Base-by-base conservation (phyloP, 108 stramenopile species). In the Aurantiochytrium sp. region DNA sequence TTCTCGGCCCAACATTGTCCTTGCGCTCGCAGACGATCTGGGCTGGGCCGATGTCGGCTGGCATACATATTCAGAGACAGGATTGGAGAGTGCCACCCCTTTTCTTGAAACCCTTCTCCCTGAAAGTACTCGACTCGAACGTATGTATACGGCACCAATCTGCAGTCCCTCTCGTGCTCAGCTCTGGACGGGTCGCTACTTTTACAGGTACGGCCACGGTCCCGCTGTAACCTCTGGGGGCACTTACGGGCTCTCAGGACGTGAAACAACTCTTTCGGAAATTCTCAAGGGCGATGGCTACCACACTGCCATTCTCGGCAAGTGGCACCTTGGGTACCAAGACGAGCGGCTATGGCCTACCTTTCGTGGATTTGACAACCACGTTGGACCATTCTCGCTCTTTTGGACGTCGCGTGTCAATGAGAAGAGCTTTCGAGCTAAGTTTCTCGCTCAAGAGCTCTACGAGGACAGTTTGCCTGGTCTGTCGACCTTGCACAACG, bases 261-360 rank as follows among this genome's bases (percentile, higher is more conserved):
- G n/a, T 21, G 72, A 72, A 21, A 72, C 72, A 6, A 47, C 47
- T 5, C 16, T 72, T 5, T 14, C 72, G 3, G 72, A 72, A 35
- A 72, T 44, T 18, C 72, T 72, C 47, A 72, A 89, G 44, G 72
- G 87, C 29, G 25, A 28, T 14, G 72, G 72, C 21, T 90, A 90
- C 44, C 44, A 19, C 14, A 88, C 87, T 18, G 60, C 88, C 44
- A 60, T 88, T n/a, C 42, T 88, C 5, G 90, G 90, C 42, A 90
- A 90, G 4, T 90, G 90, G 90, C 90, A 90, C 58, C 72, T 88
- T 3, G 90, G 90, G 19, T 28, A 87, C 53, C 21, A 57, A 10
- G 83, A 90, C 60, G n/a, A 71, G n/a, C 45, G 44, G 44, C 44
- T 29, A 0, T 59, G 55, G 69, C 90, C 90, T 25, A 60, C 53